Conservation (phyloP, 192 early-diverging fungal species). For the Jimgerdemannia lactiflua region DNA sequence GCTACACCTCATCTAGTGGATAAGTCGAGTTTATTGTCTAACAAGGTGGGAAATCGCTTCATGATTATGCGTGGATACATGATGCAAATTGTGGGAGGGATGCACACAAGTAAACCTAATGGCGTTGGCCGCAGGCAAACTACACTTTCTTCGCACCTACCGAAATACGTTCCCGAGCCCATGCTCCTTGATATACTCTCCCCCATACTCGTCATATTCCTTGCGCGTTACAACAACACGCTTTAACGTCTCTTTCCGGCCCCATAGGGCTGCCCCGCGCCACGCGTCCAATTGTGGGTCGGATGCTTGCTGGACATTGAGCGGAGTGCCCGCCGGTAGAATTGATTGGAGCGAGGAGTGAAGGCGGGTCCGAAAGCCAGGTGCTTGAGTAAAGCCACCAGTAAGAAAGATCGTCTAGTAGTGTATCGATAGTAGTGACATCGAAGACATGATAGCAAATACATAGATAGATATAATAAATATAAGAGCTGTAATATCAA, state of each 20-base stretch:
- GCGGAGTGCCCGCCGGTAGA: constrained; percentile 52
- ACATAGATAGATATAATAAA: not conserved
- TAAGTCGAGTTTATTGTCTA: too few species aligned
- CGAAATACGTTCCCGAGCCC: constrained; percentile 64
- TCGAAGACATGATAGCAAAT: not conserved
- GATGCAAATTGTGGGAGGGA: too few species aligned
- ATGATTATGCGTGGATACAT: too few species aligned
- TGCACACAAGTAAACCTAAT: too few species aligned
- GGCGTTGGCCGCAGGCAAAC: too few species aligned
- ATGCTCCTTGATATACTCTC: constrained; percentile 86
- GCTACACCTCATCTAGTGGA: too few species aligned
- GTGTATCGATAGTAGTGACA: not conserved
- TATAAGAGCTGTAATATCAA: constrained; percentile 1
- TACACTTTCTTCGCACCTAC: not conserved
- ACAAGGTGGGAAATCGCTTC: too few species aligned
- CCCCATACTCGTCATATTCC: constrained; percentile 83
- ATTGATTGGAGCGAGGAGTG: constrained; percentile 58
- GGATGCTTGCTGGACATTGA: constrained; percentile 54
- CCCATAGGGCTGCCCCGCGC: constrained; percentile 80
- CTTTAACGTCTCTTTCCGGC: constrained; percentile 30
- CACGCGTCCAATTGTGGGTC: constrained; percentile 82
- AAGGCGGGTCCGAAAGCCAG: constrained; percentile 66
- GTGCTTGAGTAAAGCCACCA: constrained; percentile 67
- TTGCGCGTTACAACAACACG: constrained; percentile 57
- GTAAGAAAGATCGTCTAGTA: constrained; percentile 70